These are phyloP conservation scores for Boletus subparvulus DNA, from an alignment of 768 basidiomycete species.

Conservation along the genomic window DNA sequence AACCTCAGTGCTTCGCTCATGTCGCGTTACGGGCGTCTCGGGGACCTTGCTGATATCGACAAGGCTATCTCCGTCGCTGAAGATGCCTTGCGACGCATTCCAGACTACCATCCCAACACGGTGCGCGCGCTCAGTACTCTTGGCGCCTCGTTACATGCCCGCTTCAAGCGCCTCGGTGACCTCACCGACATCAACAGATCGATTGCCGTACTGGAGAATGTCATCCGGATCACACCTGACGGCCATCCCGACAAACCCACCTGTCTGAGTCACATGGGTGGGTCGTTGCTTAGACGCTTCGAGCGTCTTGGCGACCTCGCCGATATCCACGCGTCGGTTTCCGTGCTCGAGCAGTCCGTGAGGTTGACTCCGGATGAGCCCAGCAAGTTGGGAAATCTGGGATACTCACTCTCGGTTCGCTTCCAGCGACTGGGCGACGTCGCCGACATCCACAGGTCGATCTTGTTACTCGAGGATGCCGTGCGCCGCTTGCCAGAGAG, in stretches of 20 bases:
- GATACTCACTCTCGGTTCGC: background rate
- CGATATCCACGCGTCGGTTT: too few relatives aligned
- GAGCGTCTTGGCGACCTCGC: too few relatives aligned
- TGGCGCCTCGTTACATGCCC: background rate
- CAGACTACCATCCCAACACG: background rate
- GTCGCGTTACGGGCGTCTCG: background rate
- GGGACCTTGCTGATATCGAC: constrained; percentile 11
- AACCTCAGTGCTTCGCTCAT: constrained; percentile 19
- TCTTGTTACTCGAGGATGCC: background rate
- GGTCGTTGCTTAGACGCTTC: too few relatives aligned
- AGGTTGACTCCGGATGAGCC: background rate
- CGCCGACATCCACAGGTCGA: background rate
- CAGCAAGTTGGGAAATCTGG: background rate
- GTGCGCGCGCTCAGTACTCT: background rate
- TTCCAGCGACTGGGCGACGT: background rate
- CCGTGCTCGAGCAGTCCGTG: background rate
- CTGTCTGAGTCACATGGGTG: too few relatives aligned
- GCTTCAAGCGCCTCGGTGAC: background rate
- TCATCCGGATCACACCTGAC: background rate
- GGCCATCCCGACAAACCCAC: too few relatives aligned
- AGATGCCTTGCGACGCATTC: background rate
- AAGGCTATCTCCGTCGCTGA: constrained; percentile 17
- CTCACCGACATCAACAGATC: background rate
- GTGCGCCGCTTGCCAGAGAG: background rate
- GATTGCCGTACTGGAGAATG: background rate